Base-by-base conservation (phyloP, 805 yeast species). In the Pichia eremophila region DNA sequence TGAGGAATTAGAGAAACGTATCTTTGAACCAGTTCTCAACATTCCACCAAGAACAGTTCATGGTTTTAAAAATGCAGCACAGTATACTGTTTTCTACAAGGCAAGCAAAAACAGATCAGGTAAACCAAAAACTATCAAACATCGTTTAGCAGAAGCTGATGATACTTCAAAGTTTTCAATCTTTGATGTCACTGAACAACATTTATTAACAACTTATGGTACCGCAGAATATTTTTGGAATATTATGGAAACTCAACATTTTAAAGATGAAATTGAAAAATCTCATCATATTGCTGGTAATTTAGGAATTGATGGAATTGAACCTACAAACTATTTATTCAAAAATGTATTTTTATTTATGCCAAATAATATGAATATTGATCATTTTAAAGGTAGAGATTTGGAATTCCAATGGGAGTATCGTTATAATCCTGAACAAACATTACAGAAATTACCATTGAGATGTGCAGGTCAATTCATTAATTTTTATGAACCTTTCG, bases 401-500 rank as follows among this genome's bases (percentile, higher is more conserved):
- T 8, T 14, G 25, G 15, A 34, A 31, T 14, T 19, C 4, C 36
- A 41, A 7, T 51, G 55, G 55, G 22, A 31, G 5, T 52, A 52
- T 27, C 11, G 12, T 4, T 18, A 22, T 6, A 50, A 50, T 22
- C 32, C 41, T 7, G 22, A 37, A 10, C 52, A 48, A 39, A 2
- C 15, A 8, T 8, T 41, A 7, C 19, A 44, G 14, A 46, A 10
- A 22, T 36, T 52, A 5, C 53, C 54, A 8, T 27, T 36, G 32
- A 42, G 52, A 39, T 37, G 46, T 43, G 12, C 38, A 28, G 46
- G 44, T 6, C 36, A 48, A 9, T 18, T 32, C 4, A 51, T 29
- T 9, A 43, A 54, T 19, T 51, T 45, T 44, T 52, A 43, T 40
- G 49, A 55, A 25, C 51, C 52, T 2, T 37, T 54, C 17, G 63